Evolutionary conservation across 2,329 filamentous ascomycete genomes (phyloP), one percentile per base, ranked within the genome.

Genomic region (Curvularia spicifera): DNA sequence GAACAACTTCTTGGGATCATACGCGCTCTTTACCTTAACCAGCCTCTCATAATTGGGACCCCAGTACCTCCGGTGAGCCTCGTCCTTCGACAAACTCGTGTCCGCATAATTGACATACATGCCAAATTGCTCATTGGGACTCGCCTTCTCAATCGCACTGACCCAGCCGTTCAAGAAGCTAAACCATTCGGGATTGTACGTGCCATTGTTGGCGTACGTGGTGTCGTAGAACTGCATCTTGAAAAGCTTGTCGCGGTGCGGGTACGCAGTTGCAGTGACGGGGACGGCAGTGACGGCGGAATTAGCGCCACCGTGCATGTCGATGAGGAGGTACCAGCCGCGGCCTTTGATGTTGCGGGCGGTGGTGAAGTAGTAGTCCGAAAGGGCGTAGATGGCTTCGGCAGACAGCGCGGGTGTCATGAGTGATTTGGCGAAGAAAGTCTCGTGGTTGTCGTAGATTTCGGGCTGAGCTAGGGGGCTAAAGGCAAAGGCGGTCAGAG

Each of bases 21-120:
- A 75, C 50, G 59, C 64, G 53, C 51, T 60, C 68, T 78, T 78
- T 1, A 78, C 64, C 39, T 61, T 51, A 26, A 70, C 68, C 62
- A 78, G 58, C 53, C 62, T 70, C 8, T 63, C 54, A 51, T 72
- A 78, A 18, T 76, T 67, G 1, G 62, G 62, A 5, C 77, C 69
- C 66, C 78, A 84, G 67, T 84, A 83, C 56, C 77, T 71, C 29
- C 76, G 62, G 63, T 81, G 78, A 4, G 82, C 82, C 33, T 76
- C 74, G 0, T 74, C 72, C 31, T 74, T 73, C 47, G 73, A 75
- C 63, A 84, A 69, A 39, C 72, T 76, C 8, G 80, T 75, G 68
- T 84, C 82, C 18, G 80, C 78, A 61, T 84, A 84, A 69, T 84
- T 84, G 65, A 80, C 78, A 64, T 84, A 84, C 72, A 79, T 79